Percentiles rank a stretch among this genome's conserved stretches.
Evolutionary conservation across 164 flowering plant genomes (phyloP).

Genomic region (Protea cynaroides): DNA sequence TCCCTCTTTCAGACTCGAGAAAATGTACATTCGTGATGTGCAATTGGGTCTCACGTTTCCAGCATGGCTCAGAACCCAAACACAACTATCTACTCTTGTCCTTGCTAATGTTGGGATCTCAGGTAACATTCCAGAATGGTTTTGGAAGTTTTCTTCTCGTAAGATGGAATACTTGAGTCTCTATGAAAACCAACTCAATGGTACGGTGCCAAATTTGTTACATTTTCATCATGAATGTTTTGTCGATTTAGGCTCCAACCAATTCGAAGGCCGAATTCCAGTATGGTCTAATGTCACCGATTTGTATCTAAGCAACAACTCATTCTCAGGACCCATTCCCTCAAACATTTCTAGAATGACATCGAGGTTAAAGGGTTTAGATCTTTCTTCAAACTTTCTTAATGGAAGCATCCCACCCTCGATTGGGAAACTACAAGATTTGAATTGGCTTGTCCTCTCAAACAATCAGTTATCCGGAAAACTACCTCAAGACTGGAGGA

Average conservation of each 20-base stretch:
- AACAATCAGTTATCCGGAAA: constrained; percentile 18
- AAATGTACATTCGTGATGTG: not conserved
- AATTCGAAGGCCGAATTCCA: constrained; percentile 8
- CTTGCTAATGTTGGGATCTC: not conserved
- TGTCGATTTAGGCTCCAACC: not conserved
- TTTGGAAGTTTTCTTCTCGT: constrained; percentile 1
- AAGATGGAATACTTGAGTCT: not conserved
- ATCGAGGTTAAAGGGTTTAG: constrained; percentile 6
- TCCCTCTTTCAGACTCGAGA: not conserved
- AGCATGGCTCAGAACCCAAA: not conserved
- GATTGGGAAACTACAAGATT: not conserved
- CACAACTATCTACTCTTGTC: not conserved
- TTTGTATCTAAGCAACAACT: not conserved
- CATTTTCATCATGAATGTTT: not conserved
- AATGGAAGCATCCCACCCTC: constrained; percentile 11
- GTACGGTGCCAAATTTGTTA: not conserved
- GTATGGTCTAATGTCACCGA: constrained; percentile 9
- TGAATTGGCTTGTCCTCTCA: not conserved
- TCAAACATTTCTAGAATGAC: not conserved
- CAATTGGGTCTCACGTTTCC: not conserved
- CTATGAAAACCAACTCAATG: not conserved
- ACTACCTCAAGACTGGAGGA: constrained; percentile 20
- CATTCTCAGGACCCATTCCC: constrained; percentile 10
- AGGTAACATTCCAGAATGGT: constrained; percentile 6
- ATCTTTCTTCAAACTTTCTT: not conserved